Evolutionary conservation across 2,329 filamentous ascomycete genomes (phyloP).

Genomic region (Tolypocladium sp.): DNA sequence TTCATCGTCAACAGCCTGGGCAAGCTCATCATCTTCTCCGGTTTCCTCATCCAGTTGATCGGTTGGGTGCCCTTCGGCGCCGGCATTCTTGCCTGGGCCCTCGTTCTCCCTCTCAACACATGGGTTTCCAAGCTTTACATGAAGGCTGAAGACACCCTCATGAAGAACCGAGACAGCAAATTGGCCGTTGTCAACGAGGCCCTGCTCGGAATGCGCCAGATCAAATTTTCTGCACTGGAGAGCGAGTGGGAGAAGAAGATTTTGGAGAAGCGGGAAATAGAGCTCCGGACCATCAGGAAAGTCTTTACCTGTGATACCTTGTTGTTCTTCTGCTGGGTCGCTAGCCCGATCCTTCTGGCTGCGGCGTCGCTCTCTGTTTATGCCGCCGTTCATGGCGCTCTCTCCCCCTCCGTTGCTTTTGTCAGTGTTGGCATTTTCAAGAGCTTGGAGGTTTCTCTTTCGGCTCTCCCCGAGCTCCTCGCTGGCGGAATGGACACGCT

Average conservation of each 20-base stretch:
- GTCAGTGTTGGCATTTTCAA: conserved; percentile 69
- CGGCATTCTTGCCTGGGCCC: conserved; percentile 53
- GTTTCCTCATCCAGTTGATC: conserved; percentile 59
- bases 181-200: conserved; percentile 69
- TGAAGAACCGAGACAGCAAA: conserved; percentile 70
- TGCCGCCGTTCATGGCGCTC: conserved; percentile 49
- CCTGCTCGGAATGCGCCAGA: conserved; percentile 70
- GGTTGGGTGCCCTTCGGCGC: conserved; percentile 61
- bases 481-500: conserved; percentile 62
- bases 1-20: conserved; percentile 53
- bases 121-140: conserved; percentile 57
- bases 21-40: conserved; percentile 56
- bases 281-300: conserved; percentile 57
- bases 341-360: conserved; percentile 64
- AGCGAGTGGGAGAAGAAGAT: conserved; percentile 67
- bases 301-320: conserved; percentile 56
- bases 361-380: conserved; percentile 64
- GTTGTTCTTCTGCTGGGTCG: conserved; percentile 60
- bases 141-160: conserved; percentile 56
- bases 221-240: conserved; percentile 76
- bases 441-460: conserved; percentile 62
- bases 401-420: conserved; percentile 68
- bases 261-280: conserved; percentile 48
- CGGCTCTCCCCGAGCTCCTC: conserved; percentile 63
- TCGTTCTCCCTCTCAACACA: conserved; percentile 61